Evolutionary conservation across 164 flowering plant species (phyloP).

Genomic region (Magnolia changhungtana): DNA sequence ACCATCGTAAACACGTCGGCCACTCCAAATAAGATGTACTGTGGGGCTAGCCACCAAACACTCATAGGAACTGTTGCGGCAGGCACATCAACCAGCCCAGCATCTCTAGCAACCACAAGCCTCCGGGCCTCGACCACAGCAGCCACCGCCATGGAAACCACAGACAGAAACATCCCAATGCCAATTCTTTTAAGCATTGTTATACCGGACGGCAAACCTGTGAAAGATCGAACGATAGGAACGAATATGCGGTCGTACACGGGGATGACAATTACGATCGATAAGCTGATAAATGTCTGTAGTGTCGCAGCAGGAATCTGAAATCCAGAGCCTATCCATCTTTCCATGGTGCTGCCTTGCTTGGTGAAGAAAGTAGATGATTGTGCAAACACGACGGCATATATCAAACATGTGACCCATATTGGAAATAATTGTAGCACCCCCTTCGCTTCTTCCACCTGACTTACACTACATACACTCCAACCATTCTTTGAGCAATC

Average conservation of each 20-base stretch:
- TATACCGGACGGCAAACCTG: constrained; percentile 24
- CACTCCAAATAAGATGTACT: constrained; percentile 19
- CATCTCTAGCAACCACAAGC: constrained; percentile 16
- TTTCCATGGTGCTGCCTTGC: constrained; percentile 37
- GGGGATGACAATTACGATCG: constrained; percentile 21
- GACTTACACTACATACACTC: constrained; percentile 12
- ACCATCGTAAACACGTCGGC: constrained; percentile 20
- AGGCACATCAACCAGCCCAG: constrained; percentile 19
- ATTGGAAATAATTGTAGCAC: constrained; percentile 19
- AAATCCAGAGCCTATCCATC: constrained; percentile 19
- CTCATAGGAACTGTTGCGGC: constrained; percentile 24
- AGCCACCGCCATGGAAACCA: constrained; percentile 27
- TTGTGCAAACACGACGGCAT: constrained; percentile 24
- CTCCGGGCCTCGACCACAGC: constrained; percentile 27
- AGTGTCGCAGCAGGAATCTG: constrained; percentile 25
- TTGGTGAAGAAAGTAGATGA: constrained; percentile 31
- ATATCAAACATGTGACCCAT: constrained; percentile 26
- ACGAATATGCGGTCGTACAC: constrained; percentile 27
- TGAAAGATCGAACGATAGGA: constrained; percentile 16
- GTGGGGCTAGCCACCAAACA: constrained; percentile 25
- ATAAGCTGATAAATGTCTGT: constrained; percentile 18
- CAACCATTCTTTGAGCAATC: constrained; percentile 5
- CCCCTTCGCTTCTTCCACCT: constrained; percentile 30
- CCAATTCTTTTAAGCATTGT: constrained; percentile 34
- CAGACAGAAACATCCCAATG: constrained; percentile 25